These are phyloP conservation scores for Moesziomyces sp. DNA, from an alignment of 1,284 basidiomycete species.

Conservation along the genomic window DNA sequence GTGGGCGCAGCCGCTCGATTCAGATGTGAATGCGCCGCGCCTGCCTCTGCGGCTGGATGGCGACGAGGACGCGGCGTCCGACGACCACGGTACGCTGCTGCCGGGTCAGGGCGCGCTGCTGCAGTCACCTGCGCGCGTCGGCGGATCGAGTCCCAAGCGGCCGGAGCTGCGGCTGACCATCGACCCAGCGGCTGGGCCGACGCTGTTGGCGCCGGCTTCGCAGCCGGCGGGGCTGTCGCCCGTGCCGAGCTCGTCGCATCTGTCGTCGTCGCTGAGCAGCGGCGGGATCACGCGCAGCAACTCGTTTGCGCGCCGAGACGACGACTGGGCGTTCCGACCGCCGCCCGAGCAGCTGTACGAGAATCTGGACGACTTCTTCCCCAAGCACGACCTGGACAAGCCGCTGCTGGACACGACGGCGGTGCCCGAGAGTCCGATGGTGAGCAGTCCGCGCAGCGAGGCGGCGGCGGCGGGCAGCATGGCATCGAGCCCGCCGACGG, in stretches of 20 bases:
- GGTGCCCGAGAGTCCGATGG: conserved; percentile 76
- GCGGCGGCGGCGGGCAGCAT: conserved; percentile 9
- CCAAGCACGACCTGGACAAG: conserved; percentile 93
- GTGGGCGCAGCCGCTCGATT: conserved; percentile 63
- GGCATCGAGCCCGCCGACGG: conserved; percentile 15
- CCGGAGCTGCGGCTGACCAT: conserved; percentile 59
- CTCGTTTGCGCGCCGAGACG: conserved; percentile 58
- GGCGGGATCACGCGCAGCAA: conserved; percentile 48
- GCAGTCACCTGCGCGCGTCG: conserved; percentile 11
- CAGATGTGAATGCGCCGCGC: conserved; percentile 34
- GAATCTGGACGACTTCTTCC: conserved; percentile 93
- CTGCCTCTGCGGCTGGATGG: conserved; percentile 28
- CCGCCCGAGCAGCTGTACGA: conserved; percentile 93
- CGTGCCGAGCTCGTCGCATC: conserved; percentile 18
- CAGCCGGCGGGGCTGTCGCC: conserved; percentile 17
- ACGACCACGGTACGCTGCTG: conserved; percentile 35
- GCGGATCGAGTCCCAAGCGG: conserved; percentile 36
- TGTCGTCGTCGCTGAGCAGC: conserved; percentile 28
- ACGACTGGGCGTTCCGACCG: conserved; percentile 77
- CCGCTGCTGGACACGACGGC: conserved; percentile 85
- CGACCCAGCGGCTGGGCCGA: conserved; percentile 44
- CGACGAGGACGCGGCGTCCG: conserved; percentile 13
- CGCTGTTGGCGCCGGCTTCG: conserved; percentile 9
- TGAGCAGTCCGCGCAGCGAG: conserved; percentile 37
- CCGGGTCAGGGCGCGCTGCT: conserved; percentile 34